Base-by-base conservation (phyloP, 2,329 filamentous ascomycete genomes). In the Fusarium domesticum region DNA sequence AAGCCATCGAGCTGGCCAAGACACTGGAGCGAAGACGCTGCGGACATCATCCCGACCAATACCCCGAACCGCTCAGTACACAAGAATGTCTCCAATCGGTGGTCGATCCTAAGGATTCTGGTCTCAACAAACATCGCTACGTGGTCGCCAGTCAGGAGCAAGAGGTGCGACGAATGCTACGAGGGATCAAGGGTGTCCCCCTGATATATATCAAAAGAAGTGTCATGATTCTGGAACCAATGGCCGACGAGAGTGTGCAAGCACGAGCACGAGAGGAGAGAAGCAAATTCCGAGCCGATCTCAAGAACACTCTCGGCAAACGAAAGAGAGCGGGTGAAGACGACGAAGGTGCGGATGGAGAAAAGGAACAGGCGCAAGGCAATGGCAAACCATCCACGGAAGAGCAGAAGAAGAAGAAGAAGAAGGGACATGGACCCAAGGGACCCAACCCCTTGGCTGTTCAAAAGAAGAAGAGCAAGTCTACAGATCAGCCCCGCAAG, bases 171-270 rank as follows among this genome's bases (percentile, higher is more conserved):
- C 73, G 76, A 36, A 70, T 73, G 53, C 75, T 92, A 70, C 76
- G 87, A 39, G 69, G 67, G n/a, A 75, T 91, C 16, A 76, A 80
- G 18, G 87, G 86, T 16, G 84, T 89, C 37, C 88, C 88, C 16
- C 65, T 92, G 49, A 79, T 93, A 36, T 92, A 92, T 63, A 85
- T 92, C 54, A 83, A 83, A 53, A 75, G 86, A 43, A 87, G 84
- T 49, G 87, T 95, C 42, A 87, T 92, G 80, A 72, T 73, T 36
- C 60, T 73, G 39, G 81, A 87, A 66, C 85, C 86, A 12, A 89
- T 93, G 85, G 83, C 85, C 15, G 77, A 74, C 31, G 76, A 77
- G 42, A 87, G 83, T 14, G 77, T 77, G 31, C 74, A 79, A 45
- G 75, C 81, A 36, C 78, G 84, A 48, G 78, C 84, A 39, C 73